These are phyloP conservation scores for Penicillium concentricum DNA, from an alignment of 2,329 filamentous ascomycete genomes.

Conservation along the genomic window DNA sequence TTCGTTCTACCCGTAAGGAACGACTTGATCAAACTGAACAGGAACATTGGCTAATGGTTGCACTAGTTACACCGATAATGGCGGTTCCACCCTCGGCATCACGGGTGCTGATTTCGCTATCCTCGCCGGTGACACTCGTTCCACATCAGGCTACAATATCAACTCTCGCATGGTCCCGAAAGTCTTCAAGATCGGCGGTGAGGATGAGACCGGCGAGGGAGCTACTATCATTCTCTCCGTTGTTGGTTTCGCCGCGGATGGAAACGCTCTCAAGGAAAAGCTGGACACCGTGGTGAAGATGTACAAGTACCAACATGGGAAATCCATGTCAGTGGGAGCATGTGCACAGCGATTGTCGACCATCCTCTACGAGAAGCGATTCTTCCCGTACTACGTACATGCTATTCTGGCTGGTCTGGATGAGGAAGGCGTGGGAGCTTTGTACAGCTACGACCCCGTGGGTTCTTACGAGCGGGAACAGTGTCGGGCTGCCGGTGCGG, in stretches of 20 bases:
- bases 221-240: constrained; percentile 88
- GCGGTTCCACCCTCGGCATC: constrained; percentile 93
- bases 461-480: constrained; percentile 97
- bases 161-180: constrained; percentile 95
- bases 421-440: constrained; percentile 87
- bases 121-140: constrained; percentile 94
- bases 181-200: constrained; percentile 94
- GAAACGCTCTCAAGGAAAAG: constrained; percentile 87
- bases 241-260: constrained; percentile 93
- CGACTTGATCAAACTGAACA: neutral
- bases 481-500: constrained; percentile 89
- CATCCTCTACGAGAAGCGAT: constrained; percentile 94
- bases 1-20: constrained; percentile 83
- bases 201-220: constrained; percentile 78
- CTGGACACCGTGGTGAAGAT: constrained; percentile 96
- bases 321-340: constrained; percentile 89
- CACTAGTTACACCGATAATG: constrained; percentile 84
- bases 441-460: constrained; percentile 97
- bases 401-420: constrained; percentile 93
- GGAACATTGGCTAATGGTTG: constrained; percentile 12
- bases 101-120: constrained; percentile 92
- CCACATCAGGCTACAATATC: constrained; percentile 96
- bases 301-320: constrained; percentile 97
- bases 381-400: constrained; percentile 98
- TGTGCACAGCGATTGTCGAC: constrained; percentile 94